A percentile compares a stretch with the other conserved stretches of the same genome.
Evolutionary conservation across 345 rosid species (phyloP).

Genomic region (Firmiana major): DNA sequence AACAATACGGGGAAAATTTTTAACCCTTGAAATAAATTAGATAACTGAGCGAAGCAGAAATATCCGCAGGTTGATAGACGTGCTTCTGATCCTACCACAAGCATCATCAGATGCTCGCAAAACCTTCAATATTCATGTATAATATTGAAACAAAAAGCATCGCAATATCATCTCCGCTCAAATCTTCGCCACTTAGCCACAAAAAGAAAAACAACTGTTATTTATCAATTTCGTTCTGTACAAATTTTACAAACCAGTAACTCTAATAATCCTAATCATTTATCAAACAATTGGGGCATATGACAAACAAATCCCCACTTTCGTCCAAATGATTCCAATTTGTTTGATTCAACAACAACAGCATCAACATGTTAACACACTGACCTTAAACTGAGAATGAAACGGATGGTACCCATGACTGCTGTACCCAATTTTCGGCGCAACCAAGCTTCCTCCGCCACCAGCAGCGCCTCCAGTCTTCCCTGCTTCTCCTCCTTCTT

Average conservation of each 20-base stretch:
- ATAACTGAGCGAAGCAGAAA: background rate
- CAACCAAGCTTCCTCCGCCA: conserved; percentile 23
- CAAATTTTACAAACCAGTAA: conserved; percentile 7
- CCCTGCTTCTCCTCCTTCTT: conserved; percentile 55
- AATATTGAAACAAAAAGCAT: background rate
- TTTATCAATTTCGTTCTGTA: conserved; percentile 9
- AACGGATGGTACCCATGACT: conserved; percentile 83
- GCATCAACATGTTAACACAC: conserved; percentile 41
- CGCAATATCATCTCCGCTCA: background rate
- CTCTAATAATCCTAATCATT: background rate
- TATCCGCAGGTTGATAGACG: too few relatives aligned
- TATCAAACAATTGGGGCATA: conserved; percentile 7
- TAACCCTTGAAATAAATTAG: background rate
- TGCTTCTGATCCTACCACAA: background rate
- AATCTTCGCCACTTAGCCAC: background rate
- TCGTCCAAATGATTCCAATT: background rate
- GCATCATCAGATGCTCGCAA: background rate
- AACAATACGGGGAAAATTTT: background rate
- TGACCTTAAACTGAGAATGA: conserved; percentile 99
- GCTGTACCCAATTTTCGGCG: conserved; percentile 67
- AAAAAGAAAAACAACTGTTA: background rate
- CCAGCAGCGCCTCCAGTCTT: conserved; percentile 41
- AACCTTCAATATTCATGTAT: background rate
- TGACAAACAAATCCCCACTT: conserved; percentile 18
- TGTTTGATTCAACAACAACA: conserved; percentile 17